Evolutionary conservation across 352 stramenopile species (phyloP).

Genomic region (Thalassiosira hispida): DNA sequence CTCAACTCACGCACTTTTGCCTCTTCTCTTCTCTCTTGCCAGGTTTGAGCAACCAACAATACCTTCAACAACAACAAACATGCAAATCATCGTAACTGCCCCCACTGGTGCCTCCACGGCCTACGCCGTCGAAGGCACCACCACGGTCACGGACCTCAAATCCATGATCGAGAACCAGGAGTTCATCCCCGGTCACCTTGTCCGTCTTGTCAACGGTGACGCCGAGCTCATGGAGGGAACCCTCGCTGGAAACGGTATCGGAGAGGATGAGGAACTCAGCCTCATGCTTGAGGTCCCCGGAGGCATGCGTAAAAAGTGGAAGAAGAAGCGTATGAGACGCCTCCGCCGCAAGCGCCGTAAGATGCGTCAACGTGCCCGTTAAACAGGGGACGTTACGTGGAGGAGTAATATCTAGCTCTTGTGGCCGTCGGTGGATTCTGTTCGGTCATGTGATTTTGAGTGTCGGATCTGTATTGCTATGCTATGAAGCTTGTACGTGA

Average conservation of each 20-base stretch:
- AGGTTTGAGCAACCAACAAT: constrained; percentile 77
- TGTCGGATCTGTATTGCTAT: constrained; percentile 35
- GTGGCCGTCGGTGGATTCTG: background rate
- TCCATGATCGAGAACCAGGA: constrained; percentile 93
- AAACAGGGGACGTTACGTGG: constrained; percentile 71
- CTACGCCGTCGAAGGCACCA: constrained; percentile 84
- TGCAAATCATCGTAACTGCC: constrained; percentile 94
- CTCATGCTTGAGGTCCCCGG: constrained; percentile 91
- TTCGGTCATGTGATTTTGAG: constrained; percentile 20
- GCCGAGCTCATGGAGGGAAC: constrained; percentile 85
- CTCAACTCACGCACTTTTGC: constrained; percentile 2
- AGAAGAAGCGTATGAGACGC: constrained; percentile 98
- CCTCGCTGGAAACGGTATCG: constrained; percentile 91
- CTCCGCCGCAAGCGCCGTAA: constrained; percentile 97
- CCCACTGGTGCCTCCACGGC: constrained; percentile 80
- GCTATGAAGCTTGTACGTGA: constrained; percentile 3
- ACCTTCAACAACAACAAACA: constrained; percentile 61
- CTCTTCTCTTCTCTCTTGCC: constrained; percentile 6
- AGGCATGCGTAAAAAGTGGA: constrained; percentile 97
- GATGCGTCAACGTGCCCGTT: constrained; percentile 98
- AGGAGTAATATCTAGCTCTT: background rate
- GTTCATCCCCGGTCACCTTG: constrained; percentile 90
- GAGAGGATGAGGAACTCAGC: constrained; percentile 91
- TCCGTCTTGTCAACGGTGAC: constrained; percentile 90
- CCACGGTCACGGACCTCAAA: constrained; percentile 92